Percentiles rank a stretch among this genome's conserved stretches.
These are phyloP conservation scores for Porcisia hertigi DNA, from an alignment of 208 protist species.

Conservation along the genomic window DNA sequence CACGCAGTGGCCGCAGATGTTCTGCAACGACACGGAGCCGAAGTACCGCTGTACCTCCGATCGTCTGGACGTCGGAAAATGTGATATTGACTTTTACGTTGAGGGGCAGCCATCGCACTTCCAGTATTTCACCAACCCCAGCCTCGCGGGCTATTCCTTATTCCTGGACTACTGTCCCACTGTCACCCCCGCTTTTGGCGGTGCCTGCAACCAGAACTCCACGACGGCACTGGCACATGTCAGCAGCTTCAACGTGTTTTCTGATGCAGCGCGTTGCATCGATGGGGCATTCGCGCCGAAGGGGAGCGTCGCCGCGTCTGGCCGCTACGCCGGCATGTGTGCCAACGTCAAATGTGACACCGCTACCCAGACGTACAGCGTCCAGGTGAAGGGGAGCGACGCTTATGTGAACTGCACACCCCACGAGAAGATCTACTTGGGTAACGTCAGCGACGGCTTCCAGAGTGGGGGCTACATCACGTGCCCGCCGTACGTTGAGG, in stretches of 20 bases:
- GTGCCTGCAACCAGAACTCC: not conserved
- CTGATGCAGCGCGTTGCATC: conserved; percentile 1
- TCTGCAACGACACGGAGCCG: conserved; percentile 22
- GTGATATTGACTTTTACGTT: not conserved
- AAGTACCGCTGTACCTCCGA: not conserved
- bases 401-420: too few species aligned
- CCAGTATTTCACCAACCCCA: not conserved
- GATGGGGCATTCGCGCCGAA: not conserved
- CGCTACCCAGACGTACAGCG: too few species aligned
- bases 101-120: not conserved
- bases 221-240: not conserved
- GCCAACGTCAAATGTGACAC: conserved; percentile 4
- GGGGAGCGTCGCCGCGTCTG: not conserved
- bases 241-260: not conserved
- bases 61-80: not conserved
- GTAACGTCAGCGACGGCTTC: too few species aligned
- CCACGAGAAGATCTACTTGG: too few species aligned
- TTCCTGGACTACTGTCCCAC: not conserved
- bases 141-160: not conserved
- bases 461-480: too few species aligned
- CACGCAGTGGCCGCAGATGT: conserved; percentile 52
- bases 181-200: not conserved
- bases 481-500: too few species aligned
- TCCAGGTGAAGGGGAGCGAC: too few species aligned
- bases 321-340: not conserved